phyloP scores from a whole-genome alignment of 2,329 filamentous ascomycete genomes.

The Bertia moriformis region DNA sequence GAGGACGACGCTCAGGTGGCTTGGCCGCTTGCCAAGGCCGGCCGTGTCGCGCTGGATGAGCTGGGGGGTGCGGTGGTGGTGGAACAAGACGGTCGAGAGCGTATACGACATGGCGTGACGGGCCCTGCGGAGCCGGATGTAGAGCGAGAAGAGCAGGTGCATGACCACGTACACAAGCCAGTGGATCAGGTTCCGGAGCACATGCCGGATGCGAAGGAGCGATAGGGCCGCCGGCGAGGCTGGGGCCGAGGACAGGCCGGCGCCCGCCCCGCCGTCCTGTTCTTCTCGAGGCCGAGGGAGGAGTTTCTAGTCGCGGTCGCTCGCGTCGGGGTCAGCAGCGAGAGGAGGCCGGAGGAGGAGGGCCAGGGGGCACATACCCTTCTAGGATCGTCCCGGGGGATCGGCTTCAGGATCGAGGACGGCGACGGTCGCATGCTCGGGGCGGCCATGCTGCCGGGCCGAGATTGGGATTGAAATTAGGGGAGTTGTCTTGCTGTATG shows the following conservation, averaged over 20 bases:
- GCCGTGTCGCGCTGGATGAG: constrained; percentile 51
- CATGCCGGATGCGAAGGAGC: not conserved
- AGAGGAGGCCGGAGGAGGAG: too few species aligned
- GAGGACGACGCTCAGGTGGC: constrained; percentile 49
- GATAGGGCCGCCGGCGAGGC: not conserved
- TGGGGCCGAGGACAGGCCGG: too few species aligned
- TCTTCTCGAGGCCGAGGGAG: not conserved
- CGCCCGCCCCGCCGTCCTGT: too few species aligned
- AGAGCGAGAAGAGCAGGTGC: constrained; percentile 37
- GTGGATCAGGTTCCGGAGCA: not conserved
- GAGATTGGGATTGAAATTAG: too few species aligned
- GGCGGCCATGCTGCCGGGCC: too few species aligned
- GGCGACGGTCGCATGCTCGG: too few species aligned
- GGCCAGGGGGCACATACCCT: not conserved
- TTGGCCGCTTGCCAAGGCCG: constrained; percentile 30
- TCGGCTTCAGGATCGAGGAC: too few species aligned
- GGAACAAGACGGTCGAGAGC: constrained; percentile 44
- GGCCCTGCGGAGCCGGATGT: constrained; percentile 41
- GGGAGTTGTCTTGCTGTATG: too few species aligned
- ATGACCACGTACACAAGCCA: not conserved
- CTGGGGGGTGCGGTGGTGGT: constrained; percentile 56
- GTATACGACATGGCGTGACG: constrained; percentile 43
- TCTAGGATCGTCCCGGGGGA: too few species aligned
- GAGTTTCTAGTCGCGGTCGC: not conserved
- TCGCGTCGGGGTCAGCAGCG: not conserved